Evolutionary conservation across 768 basidiomycete genomes (phyloP), one percentile per base, ranked within the genome.

Genomic region (Amanita pseudoporphyria): DNA sequence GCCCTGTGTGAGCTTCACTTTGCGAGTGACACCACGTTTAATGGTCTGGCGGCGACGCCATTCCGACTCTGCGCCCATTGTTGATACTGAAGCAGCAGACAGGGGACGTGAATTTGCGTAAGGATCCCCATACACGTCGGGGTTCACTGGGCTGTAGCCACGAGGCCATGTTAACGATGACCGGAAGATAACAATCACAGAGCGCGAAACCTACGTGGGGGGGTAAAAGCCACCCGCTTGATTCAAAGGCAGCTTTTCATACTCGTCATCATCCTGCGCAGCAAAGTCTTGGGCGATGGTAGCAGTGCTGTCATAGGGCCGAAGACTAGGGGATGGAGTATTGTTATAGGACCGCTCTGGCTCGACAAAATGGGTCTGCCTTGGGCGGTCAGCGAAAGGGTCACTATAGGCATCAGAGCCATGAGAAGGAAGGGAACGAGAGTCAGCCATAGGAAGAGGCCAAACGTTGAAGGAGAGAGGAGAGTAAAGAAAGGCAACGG

Each of bases 1-100:
- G 52, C 94, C 94, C 43, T 91, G 77, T 7, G 91, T 95, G 55
- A 97, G 82, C 64, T 89, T 87, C 71, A 98, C 87, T 62, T 86
- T 89, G 59, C 89, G 85, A n/a, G 91, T 94, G 19, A 92, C 89
- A 52, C 90, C 73, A 47, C 92, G 87, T 62, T 89, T 89, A 67
- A 93, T 87, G 28, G 87, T 91, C 66, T 95, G 91, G 49, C 91
- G 83, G 52, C 87, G 81, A 54, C 76, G 68, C 77, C 77, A 79
- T 2, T 79, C 81, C 44, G 69, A 77, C 52, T 84, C 81, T 44
- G 69, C 69, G 28, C 78, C 80, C 53, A 70, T 76, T 16, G 74
- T 76, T 35, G 77, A 74, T 16, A 71, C 69, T 0, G 80, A 81
- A 39, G 74, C 66, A 13, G 70, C 64, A 16, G 81, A 82, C 35